Evolutionary conservation across 148 eudicot species (phyloP), one percentile per base, ranked within the genome.

Genomic region (Chenopodium album): DNA sequence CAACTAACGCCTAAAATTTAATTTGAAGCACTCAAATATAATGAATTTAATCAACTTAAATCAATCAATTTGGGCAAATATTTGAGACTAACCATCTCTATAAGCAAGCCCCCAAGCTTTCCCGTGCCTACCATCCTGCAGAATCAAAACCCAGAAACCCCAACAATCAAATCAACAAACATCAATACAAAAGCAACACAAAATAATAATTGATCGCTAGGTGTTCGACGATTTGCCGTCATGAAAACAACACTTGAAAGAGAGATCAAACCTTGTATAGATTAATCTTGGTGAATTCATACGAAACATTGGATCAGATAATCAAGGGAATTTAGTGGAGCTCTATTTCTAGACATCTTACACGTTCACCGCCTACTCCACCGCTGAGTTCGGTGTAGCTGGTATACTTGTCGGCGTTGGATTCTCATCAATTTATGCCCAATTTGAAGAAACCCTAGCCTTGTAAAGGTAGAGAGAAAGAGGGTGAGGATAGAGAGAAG

Each of bases 51-150:
- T 22, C 13, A 29, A 29, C 76, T 23, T 34, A 13, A 63, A 72
- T 0, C 13, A 52, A 26, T 0, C 1, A 6, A 60, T 81, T 72
- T 26, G 22, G 4, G 67, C 22, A 17, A 56, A 67, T 28, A 22
- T 29, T 19, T 76, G 75, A 73, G 16, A 90, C 92, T 85, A 73
- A 96, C 98, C 99, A 48, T 91, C 90, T 84, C 81, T 89, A 76
- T 87, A 87, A 78, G 93, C 98, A 78, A 91, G 82, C 52, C 99
- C 99, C 99, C 99, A 96, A 78, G 98, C 99, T 84, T 96, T 94
- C 62, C 99, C 99, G 76, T 96, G 99, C 73, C 88, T 86, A 34
- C 99, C 99, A 83, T 92, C 97, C 98, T 94, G 89, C 87, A 87
- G 88, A 87, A 78, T 31, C 41, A 32, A 80, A 79, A 44, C 78